Conservation (phyloP, 2,329 filamentous ascomycete species). For the Colletotrichum chrysophilum region DNA sequence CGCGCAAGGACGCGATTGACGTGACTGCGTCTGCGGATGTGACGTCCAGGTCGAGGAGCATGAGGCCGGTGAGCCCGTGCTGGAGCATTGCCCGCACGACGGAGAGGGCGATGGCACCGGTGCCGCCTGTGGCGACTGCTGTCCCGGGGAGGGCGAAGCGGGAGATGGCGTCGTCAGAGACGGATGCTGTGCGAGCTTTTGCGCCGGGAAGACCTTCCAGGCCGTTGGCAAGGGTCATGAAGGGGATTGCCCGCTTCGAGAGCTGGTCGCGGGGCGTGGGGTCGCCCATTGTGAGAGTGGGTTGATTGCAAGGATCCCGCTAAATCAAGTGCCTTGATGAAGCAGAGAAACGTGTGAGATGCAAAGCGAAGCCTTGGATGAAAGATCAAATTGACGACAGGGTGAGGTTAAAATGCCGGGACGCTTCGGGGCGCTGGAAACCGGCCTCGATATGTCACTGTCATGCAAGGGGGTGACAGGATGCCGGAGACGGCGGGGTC, state of each 20-base stretch:
- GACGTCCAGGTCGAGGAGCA: constrained; percentile 63
- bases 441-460: neutral
- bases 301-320: neutral
- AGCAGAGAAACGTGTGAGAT: neutral
- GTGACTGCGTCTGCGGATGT: constrained; percentile 37
- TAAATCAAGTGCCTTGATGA: neutral
- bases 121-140: constrained; percentile 66
- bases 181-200: constrained; percentile 4
- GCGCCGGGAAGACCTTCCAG: constrained; percentile 7
- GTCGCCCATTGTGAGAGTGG: neutral
- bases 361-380: neutral
- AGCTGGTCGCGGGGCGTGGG: constrained; percentile 21
- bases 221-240: constrained; percentile 28
- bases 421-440: neutral
- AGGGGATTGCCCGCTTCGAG: constrained; percentile 27
- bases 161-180: neutral
- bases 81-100: constrained; percentile 74
- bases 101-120: constrained; percentile 66
- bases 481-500: neutral
- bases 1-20: constrained; percentile 47
- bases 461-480: constrained; percentile 4
- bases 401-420: neutral
- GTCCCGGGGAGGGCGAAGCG: constrained; percentile 37
- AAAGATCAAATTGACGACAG: neutral
- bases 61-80: constrained; percentile 65